Evolutionary conservation across 176 grass and related monocot species (phyloP).

Genomic region (Cenchrus purpureus): DNA sequence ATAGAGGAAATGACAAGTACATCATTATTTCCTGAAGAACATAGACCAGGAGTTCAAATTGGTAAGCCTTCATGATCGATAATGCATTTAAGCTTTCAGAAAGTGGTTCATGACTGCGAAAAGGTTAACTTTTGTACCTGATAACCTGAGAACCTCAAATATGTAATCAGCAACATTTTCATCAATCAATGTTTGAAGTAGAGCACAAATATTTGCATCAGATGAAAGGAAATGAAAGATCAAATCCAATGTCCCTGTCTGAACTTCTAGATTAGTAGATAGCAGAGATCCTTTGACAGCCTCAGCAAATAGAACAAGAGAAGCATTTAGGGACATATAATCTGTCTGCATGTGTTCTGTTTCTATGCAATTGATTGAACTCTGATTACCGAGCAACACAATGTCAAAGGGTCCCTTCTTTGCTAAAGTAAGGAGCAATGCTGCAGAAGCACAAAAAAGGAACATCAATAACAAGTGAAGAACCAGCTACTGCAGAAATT

Average conservation of each 20-base stretch:
- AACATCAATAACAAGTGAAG: constrained; percentile 36
- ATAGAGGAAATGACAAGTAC: constrained; percentile 65
- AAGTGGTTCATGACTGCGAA: constrained; percentile 21
- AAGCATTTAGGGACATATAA: constrained; percentile 39
- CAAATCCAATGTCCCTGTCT: constrained; percentile 79
- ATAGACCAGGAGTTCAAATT: constrained; percentile 32
- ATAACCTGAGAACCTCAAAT: constrained; percentile 86
- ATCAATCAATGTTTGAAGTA: constrained; percentile 76
- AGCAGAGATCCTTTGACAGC: constrained; percentile 92
- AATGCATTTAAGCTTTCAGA: constrained; percentile 21
- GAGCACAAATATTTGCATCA: constrained; percentile 50
- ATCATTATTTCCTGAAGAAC: constrained; percentile 87
- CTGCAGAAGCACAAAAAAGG: constrained; percentile 52
- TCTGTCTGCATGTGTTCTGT: constrained; percentile 43
- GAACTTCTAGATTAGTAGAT: constrained; percentile 81
- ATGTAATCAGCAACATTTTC: constrained; percentile 92
- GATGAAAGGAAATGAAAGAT: constrained; percentile 85
- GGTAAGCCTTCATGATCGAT: constrained; percentile 28
- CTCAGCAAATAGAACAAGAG: constrained; percentile 82
- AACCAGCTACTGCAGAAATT: constrained; percentile 23
- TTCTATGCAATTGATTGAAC: constrained; percentile 49
- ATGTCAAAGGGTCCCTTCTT: constrained; percentile 63
- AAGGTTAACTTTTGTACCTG: constrained; percentile 52
- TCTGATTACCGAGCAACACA: constrained; percentile 48
- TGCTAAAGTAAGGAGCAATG: constrained; percentile 76